Evolutionary conservation across 257 asterid species (phyloP), one percentile per base, ranked within the genome.

Genomic region (Solanum ahanhuiri): DNA sequence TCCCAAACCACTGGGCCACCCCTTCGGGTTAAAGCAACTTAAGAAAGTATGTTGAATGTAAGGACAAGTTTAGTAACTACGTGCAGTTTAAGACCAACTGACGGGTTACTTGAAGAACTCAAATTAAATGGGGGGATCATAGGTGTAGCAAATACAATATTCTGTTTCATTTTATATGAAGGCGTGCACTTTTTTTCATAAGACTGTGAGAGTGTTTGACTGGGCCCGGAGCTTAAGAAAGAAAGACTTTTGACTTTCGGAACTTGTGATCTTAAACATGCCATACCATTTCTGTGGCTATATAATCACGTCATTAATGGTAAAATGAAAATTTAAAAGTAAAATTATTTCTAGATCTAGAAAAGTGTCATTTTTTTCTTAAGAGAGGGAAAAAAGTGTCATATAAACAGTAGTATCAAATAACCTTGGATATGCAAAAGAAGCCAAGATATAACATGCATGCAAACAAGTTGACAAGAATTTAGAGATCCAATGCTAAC

Each of bases 401-500:
- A 77, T n/a, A 43, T 77, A 77, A 77, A 77, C 64, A 77, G 39
- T 15, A 37, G 58, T 77, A 77, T 14, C 6, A 79, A 79, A 45
- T 48, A 45, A 79, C 66, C 28, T 9, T 28, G 67, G 39, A 79
- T 17, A 79, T 28, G 66, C 67, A 28, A 48, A 79, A 79, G 25
- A 45, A 79, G 41, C 14, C 37, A 79, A 79, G 66, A 1, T 79
- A 48, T 17, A 17, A 48, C 66, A 79, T 17, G 84, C 43, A 48
- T 18, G 18, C 28, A 28, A 28, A 48, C 41, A 45, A 48, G 84
- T 28, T 28, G 66, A 45, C 64, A 79, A 28, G 84, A 48, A 48
- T 48, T 48, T 81, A 28, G 54, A 67, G 72, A 43, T 81, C 70
- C 33, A 22, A 63, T 28, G 63, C 91, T 7, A 87, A 95, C 99